phyloP scores from a whole-genome alignment of 208 protist genomes.

The Naegleria gruberi region DNA sequence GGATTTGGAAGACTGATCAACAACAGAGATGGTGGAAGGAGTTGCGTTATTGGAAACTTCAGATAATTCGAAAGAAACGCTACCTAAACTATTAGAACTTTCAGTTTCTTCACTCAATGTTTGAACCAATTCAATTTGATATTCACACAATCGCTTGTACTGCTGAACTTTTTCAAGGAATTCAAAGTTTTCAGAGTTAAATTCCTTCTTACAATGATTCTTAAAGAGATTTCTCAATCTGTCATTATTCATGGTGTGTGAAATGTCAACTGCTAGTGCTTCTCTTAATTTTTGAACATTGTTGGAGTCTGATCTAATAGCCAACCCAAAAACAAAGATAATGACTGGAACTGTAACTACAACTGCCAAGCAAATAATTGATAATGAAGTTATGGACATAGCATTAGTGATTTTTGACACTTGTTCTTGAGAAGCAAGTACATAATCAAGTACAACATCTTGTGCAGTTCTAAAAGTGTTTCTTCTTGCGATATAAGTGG shows the following conservation, averaged over 20 bases:
- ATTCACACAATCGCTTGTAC: not conserved
- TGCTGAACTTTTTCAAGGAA: not conserved
- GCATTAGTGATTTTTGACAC: not conserved
- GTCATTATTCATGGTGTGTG: not conserved
- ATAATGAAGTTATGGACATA: not conserved
- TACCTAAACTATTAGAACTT: not conserved
- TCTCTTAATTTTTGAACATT: not conserved
- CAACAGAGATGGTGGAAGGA: no score
- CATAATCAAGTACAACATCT: not conserved
- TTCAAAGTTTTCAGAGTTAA: not conserved
- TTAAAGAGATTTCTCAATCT: not conserved
- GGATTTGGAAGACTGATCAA: not conserved
- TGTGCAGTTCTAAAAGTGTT: not conserved
- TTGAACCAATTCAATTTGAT: not conserved
- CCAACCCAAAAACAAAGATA: not conserved
- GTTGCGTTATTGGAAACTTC: no score
- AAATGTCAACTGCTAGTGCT: not conserved
- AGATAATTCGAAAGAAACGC: no score
- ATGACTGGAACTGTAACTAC: not conserved
- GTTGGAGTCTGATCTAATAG: not conserved
- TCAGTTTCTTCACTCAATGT: not conserved
- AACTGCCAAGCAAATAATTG: not conserved
- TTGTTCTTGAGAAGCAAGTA: not conserved
- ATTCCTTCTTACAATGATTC: not conserved
- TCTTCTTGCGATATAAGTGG: not conserved